These are phyloP conservation scores for Schizothecium vesticola DNA, from an alignment of 495 filamentous ascomycete genomes.

Conservation along the genomic window DNA sequence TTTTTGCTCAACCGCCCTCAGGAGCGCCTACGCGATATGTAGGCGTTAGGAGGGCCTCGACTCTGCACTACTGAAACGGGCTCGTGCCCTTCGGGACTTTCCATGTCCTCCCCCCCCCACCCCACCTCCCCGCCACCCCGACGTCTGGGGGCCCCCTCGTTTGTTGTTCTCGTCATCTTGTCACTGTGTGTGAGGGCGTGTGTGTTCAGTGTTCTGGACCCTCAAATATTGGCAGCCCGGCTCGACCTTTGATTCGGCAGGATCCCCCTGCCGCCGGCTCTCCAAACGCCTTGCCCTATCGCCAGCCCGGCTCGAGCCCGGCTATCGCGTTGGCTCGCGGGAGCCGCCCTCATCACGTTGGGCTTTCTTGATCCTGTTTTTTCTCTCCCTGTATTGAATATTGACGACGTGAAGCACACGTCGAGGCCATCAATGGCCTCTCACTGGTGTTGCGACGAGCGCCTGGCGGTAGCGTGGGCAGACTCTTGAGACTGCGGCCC, in stretches of 20 bases:
- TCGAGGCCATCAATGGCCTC: background rate
- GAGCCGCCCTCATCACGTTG: background rate
- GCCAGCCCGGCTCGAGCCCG: background rate
- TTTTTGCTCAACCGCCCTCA: background rate
- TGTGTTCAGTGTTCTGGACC: constrained; percentile 10
- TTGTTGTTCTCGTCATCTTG: background rate
- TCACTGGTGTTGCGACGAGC: background rate
- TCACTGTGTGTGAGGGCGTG: background rate
- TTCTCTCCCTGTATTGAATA: background rate
- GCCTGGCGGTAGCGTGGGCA: background rate
- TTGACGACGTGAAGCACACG: background rate
- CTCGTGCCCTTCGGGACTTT: background rate
- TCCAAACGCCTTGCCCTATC: constrained; percentile 1
- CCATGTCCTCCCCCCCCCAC: background rate
- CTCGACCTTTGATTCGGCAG: constrained; percentile 4
- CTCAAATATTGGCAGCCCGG: constrained; percentile 12
- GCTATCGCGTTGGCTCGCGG: background rate
- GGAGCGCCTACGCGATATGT: background rate
- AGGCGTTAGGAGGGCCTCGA: background rate
- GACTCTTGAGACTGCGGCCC: background rate
- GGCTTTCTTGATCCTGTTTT: background rate
- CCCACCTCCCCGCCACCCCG: no score
- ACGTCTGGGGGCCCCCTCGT: background rate
- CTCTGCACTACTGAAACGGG: constrained; percentile 5
- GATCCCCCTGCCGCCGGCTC: constrained; percentile 10